These are phyloP conservation scores for Jacaranda mimosifolia DNA, from an alignment of 257 asterid species.

Conservation along the genomic window DNA sequence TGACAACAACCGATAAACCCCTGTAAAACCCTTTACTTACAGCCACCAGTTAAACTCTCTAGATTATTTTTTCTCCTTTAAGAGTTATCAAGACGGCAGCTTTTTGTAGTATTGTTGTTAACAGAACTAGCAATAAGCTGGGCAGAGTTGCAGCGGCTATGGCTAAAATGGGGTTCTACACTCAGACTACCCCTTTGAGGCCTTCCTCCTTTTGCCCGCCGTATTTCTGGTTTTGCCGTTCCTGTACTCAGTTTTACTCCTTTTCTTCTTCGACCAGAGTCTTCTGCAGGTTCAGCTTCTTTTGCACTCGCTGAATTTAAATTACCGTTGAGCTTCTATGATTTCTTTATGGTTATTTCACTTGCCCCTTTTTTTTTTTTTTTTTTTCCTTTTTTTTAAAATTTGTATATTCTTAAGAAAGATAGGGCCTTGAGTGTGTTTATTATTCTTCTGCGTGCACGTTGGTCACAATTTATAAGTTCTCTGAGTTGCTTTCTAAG, in stretches of 20 bases:
- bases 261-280: conserved; percentile 53
- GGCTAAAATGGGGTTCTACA: conserved; percentile 81
- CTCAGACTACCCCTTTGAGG: conserved; percentile 63
- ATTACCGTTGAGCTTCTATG: conserved; percentile 22
- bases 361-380: conserved; percentile 11
- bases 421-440: conserved; percentile 22
- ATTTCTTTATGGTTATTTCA: conserved; percentile 12
- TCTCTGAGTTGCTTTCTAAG: not conserved
- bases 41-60: conserved; percentile 35
- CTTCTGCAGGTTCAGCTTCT: conserved; percentile 61
- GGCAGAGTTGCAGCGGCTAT: conserved; percentile 69
- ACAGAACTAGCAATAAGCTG: conserved; percentile 72
- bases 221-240: conserved; percentile 65
- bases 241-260: conserved; percentile 48
- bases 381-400: not conserved
- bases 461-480: not conserved
- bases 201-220: conserved; percentile 56
- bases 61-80: not conserved
- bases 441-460: conserved; percentile 12
- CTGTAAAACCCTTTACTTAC: conserved; percentile 56
- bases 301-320: not conserved
- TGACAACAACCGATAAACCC: conserved; percentile 56
- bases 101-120: conserved; percentile 39
- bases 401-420: conserved; percentile 11
- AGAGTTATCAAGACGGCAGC: conserved; percentile 76